Base-by-base conservation (phyloP, 176 grass and related monocot genomes). In the Oryza punctata region DNA sequence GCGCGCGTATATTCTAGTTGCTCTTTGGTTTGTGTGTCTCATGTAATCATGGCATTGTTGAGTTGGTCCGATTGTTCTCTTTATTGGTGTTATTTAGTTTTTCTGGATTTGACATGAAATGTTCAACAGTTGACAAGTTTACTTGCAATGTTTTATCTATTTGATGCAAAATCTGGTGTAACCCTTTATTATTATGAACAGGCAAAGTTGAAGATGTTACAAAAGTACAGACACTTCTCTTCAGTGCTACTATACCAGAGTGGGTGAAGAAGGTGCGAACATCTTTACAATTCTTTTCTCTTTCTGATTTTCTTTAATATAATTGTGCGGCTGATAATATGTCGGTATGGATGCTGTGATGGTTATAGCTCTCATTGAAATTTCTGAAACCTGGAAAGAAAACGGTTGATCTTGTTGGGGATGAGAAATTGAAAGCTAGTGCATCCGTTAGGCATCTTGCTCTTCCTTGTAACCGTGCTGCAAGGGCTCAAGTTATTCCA, bases 221-320 rank as follows among this genome's bases (percentile, higher is more conserved):
- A 18, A 99, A 99, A 94, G 97, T 96, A 46, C 93, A 99, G 61
- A 99, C 97, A 23, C 97, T 99, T 87, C 89, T 99, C 10, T 96
- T 99, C 70, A 99, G 96, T 88, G 96, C 96, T 64, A 99, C 96
- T 85, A 81, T 99, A 14, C 96, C 96, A 4, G 84, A 80, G 6
- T 99, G 96, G 96, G 96, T 99, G 65, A 81, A 90, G n/a, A 94
- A 94, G 96, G 96, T 99, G 68, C 67, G 33, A 7, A 8, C 32
- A 27, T 57, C 11, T 21, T 73, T 10, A 40, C 21, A 59, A 29
- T n/a, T n/a, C 40, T 7, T 37, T 6, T 3, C 27, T 67, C 19
- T 14, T 57, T 15, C 23, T 76, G 41, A 60, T 40, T 65, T 57
- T 63, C 21, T 27, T 35, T 10, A 5, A 32, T 50, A 50, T 80